These are phyloP conservation scores for Thymus quinquecostatus DNA, from an alignment of 257 asterid species.

Conservation along the genomic window DNA sequence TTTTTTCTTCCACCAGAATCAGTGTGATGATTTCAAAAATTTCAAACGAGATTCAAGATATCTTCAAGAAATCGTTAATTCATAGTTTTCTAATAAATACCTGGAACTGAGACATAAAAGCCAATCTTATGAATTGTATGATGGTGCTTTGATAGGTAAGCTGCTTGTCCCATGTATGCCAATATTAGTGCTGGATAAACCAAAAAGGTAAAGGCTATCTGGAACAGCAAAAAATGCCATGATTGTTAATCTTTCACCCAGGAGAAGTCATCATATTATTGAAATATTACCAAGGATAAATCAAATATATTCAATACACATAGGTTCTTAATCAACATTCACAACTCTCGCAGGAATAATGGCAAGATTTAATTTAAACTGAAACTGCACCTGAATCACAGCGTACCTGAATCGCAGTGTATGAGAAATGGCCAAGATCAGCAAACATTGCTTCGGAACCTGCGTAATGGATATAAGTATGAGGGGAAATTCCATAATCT, in stretches of 20 bases:
- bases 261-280: background rate
- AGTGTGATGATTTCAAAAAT: background rate
- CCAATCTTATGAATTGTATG: constrained; percentile 73
- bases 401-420: constrained; percentile 91
- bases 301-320: background rate
- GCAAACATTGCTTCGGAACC: constrained; percentile 99
- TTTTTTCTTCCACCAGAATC: background rate
- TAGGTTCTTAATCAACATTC: background rate
- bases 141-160: constrained; percentile 85
- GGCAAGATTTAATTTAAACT: background rate
- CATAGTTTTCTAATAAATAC: constrained; percentile 37
- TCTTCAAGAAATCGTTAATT: background rate
- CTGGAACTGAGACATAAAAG: constrained; percentile 93
- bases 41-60: background rate
- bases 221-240: constrained; percentile 38
- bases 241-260: background rate
- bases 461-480: constrained; percentile 38
- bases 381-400: constrained; percentile 76
- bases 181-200: constrained; percentile 90
- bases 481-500: background rate
- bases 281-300: too few relatives aligned
- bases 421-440: constrained; percentile 94
- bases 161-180: constrained; percentile 99
- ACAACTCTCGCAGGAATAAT: background rate
- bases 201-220: constrained; percentile 95